A percentile compares a stretch with the other conserved stretches of the same genome.
phyloP scores from a whole-genome alignment of 192 early-diverging fungal species.

The Coemansia furcata region DNA sequence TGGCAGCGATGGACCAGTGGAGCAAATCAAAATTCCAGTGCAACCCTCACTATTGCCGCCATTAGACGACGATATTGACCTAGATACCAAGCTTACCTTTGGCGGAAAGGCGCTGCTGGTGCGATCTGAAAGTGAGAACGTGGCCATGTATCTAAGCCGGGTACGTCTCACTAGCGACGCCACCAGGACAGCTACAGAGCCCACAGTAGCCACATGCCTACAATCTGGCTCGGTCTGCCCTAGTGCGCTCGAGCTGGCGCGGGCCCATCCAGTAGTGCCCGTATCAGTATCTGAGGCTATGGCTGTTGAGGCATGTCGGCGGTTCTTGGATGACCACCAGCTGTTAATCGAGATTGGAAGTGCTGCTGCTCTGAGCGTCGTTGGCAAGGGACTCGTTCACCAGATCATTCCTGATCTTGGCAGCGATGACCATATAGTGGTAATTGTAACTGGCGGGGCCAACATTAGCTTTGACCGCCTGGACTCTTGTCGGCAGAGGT shows the following conservation, averaged over 20 bases:
- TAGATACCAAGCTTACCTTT: slow-evolving; percentile 7
- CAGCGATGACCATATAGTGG: slow-evolving; percentile 59
- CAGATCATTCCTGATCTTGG: slow-evolving; percentile 62
- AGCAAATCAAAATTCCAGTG: slow-evolving; percentile 18
- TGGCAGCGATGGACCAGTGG: neutral
- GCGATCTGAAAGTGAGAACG: slow-evolving; percentile 12
- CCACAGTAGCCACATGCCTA: slow-evolving; percentile 56
- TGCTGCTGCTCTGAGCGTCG: slow-evolving; percentile 60
- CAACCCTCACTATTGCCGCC: slow-evolving; percentile 57
- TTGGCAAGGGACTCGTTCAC: slow-evolving; percentile 59
- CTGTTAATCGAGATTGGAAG: slow-evolving; percentile 61
- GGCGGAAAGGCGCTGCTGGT: neutral
- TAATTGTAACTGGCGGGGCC: slow-evolving; percentile 68
- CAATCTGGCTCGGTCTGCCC: slow-evolving; percentile 27
- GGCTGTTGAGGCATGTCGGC: slow-evolving; percentile 56
- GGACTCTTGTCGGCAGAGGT: slow-evolving; percentile 58
- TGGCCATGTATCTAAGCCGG: slow-evolving; percentile 1
- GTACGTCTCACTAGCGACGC: slow-evolving; percentile 7
- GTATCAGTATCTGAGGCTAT: slow-evolving; percentile 36
- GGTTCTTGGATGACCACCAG: slow-evolving; percentile 34
- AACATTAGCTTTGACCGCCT: slow-evolving; percentile 62
- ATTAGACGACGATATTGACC: slow-evolving; percentile 59
- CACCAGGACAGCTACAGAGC: slow-evolving; percentile 14
- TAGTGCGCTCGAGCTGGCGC: slow-evolving; percentile 23
- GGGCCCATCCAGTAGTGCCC: slow-evolving; percentile 18